Base-by-base conservation (phyloP, 2,329 filamentous ascomycete genomes). In the Aspergillus tubingensis region DNA sequence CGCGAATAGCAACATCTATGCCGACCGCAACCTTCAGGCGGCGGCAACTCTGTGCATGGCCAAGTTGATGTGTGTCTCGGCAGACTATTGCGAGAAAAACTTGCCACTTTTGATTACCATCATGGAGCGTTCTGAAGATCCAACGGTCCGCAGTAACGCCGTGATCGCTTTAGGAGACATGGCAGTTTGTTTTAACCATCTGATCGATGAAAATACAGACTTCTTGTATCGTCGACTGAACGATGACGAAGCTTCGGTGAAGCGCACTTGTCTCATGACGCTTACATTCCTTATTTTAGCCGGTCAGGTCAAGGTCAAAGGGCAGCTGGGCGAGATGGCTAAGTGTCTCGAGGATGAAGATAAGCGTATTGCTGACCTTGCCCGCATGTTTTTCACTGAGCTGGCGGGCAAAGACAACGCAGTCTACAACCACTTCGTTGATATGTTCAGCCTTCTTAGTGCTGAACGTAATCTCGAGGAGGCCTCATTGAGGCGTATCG, bases 161-260 rank as follows among this genome's bases (percentile, higher is more conserved):
- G 96, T 99, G 17, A 96, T 99, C 68, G 94, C 95, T 0, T 86
- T 99, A 0, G 95, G 95, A 41, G 95, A 99, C 74, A 99, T 99
- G 95, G 96, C 96, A 0, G 95, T 99, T 21, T 97, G 93, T 84
- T 99, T 99, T 84, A 99, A 99, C 73, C 95, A 99, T 72, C 86
- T 99, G 53, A 97, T 99, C 68, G 96, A 99, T 72, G 96, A 99
- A 79, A 98, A 99, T 77, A 99, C 95, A 0, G 95, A 99, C 74
- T 99, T 98, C 81, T 79, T 99, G 44, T 99, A 99, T 78, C 89
- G 95, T 19, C 88, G 96, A 17, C 85, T 99, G 7, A 96, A 95
- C 15, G 96, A 99, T 72, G 82, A 86, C 15, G 93, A 97, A 68
- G 86, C 87, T 21, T 94, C 90, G 2, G 95, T 99, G 63, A 99